Base-by-base conservation (phyloP, 768 basidiomycete genomes). In the Agaricus blazei region DNA sequence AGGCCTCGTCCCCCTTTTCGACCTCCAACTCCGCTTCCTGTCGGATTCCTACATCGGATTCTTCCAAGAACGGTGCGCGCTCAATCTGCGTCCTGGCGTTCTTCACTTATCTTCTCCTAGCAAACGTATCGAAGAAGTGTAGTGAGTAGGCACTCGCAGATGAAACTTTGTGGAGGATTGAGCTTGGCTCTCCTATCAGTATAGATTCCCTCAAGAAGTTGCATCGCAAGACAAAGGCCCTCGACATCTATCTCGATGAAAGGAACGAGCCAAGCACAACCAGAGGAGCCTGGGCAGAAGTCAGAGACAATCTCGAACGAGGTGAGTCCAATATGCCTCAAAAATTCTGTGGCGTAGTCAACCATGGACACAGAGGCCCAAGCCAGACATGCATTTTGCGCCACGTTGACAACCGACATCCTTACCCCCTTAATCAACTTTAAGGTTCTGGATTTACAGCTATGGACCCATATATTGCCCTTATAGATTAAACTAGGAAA, bases 251-350 rank as follows among this genome's bases (percentile, higher is more conserved):
- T 54, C 67, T 93, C 31, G 90, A 94, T 62, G 88, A 90, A 64
- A 86, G 84, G 48, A 73, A 76, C 38, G 83, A 89, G 54, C 66
- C 81, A 51, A 83, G 70, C 59, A 83, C 85, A 9, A 75, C 84
- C 23, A 78, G 92, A 54, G 77, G 75, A 54, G 91, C 84, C 23
- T 97, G 93, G 93, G 71, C 72, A 19, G 93, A 97, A 69, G 79
- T 93, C 9, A 76, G 89, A 40, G 93, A 96, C 64, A 93, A 87
- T 63, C 72, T 93, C 26, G 91, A 93, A 64, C 74, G 93, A 76
- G 89, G 89, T 85, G 56, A 48, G 75, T 65, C 19, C 28, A 41
- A 38, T 55, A 24, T 23, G 26, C 48, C 26, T 19, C 29, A 47
- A 19, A 12, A 52, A n/a, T 46, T 38, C 6, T 19, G 6, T 11